Evolutionary conservation across 1,139 yeast species (phyloP).

Genomic region (Schizosaccharomyces versatilis): DNA sequence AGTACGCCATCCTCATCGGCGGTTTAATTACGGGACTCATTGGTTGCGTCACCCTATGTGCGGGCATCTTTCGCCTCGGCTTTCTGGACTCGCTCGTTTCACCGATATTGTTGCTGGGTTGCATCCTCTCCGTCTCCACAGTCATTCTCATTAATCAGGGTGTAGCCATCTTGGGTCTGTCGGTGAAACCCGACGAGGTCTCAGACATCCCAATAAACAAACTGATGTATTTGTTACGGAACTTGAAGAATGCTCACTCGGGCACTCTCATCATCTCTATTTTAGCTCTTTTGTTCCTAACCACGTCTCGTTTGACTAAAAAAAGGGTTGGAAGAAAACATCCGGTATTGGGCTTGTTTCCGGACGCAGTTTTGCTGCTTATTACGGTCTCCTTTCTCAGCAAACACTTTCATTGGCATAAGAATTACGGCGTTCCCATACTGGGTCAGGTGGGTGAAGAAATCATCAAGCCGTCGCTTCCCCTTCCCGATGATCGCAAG

Average conservation of each 20-base stretch:
- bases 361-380: constrained; percentile 67
- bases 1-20: constrained; percentile 32
- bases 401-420: constrained; percentile 31
- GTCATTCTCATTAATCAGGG: constrained; percentile 68
- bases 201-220: constrained; percentile 58
- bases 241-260: constrained; percentile 21
- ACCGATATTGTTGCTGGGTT: constrained; percentile 65
- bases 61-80: constrained; percentile 70
- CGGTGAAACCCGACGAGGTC: constrained; percentile 26
- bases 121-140: constrained; percentile 78
- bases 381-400: constrained; percentile 40
- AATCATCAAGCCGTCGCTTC: constrained; percentile 22
- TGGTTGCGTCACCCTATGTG: constrained; percentile 51
- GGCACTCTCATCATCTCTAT: constrained; percentile 20
- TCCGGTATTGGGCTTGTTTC: constrained; percentile 30
- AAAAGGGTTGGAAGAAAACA: constrained; percentile 11
- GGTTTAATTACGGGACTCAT: constrained; percentile 56
- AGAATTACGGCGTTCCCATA: constrained; percentile 33
- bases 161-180: constrained; percentile 50
- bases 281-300: constrained; percentile 17
- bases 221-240: constrained; percentile 30
- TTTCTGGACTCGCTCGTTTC: constrained; percentile 72
- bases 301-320: constrained; percentile 17
- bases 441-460: constrained; percentile 43
- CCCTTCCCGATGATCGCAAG: constrained; percentile 26